phyloP scores from a whole-genome alignment of 768 basidiomycete genomes.

The Tylopilus balloui region DNA sequence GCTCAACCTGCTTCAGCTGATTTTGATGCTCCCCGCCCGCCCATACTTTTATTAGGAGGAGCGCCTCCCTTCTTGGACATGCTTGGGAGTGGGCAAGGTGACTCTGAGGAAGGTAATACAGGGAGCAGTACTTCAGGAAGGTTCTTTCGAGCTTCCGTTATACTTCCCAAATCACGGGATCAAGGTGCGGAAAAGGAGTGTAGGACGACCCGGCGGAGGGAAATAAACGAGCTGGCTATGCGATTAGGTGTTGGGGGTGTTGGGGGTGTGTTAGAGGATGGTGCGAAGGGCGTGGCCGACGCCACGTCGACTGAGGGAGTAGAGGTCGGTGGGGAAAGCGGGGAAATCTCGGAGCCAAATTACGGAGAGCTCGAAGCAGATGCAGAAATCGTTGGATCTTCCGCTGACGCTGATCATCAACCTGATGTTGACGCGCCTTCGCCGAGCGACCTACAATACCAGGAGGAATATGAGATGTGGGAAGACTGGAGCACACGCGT shows the following conservation, averaged over 20 bases:
- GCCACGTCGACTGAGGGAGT: neutral
- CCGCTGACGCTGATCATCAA: slow-evolving; percentile 13
- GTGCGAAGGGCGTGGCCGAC: neutral
- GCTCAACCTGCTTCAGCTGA: slow-evolving; percentile 26
- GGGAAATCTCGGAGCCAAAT: slow-evolving; percentile 1
- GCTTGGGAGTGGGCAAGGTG: slow-evolving; percentile 15
- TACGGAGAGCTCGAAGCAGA: slow-evolving; percentile 18
- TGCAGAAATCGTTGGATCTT: slow-evolving; percentile 13
- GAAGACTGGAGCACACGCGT: slow-evolving; percentile 66
- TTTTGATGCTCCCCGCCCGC: slow-evolving; percentile 21
- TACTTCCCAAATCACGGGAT: slow-evolving; percentile 63
- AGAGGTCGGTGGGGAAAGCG: slow-evolving; percentile 3
- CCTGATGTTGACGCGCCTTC: neutral
- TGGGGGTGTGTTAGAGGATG: slow-evolving; percentile 56
- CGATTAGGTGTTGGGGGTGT: slow-evolving; percentile 78
- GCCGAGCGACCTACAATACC: slow-evolving; percentile 5
- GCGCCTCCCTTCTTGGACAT: slow-evolving; percentile 25
- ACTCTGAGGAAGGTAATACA: slow-evolving; percentile 15
- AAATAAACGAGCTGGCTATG: slow-evolving; percentile 78
- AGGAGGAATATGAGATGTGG: slow-evolving; percentile 39
- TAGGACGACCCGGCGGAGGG: slow-evolving; percentile 59
- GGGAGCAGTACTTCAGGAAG: slow-evolving; percentile 18
- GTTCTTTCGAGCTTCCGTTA: slow-evolving; percentile 66
- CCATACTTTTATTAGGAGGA: slow-evolving; percentile 26
- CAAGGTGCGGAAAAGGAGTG: slow-evolving; percentile 47